A percentile compares a stretch with the other conserved stretches of the same genome.
Conservation (phyloP, 352 stramenopile species). For the Phytophthora sansomeana region DNA sequence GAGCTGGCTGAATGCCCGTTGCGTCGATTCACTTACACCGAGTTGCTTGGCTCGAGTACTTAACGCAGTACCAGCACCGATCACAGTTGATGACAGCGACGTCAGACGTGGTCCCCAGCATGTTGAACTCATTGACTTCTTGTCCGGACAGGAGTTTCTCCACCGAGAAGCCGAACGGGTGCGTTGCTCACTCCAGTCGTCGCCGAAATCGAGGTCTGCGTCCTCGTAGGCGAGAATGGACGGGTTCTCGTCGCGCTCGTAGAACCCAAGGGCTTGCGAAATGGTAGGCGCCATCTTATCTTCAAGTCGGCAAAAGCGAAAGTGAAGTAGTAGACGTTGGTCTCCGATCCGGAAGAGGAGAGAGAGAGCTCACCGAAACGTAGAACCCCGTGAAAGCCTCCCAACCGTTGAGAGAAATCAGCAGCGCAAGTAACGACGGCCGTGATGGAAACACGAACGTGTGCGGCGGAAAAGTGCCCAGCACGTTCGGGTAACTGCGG, state of each 20-base stretch:
- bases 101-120: slow-evolving; percentile 27
- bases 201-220: slow-evolving; percentile 21
- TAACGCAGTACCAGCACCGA: slow-evolving; percentile 15
- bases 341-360: background rate
- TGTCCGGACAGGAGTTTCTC: slow-evolving; percentile 33
- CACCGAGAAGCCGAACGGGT: slow-evolving; percentile 8
- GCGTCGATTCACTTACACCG: slow-evolving; percentile 22
- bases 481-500: background rate
- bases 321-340: slow-evolving; percentile 28
- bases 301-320: slow-evolving; percentile 17
- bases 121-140: background rate
- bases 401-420: slow-evolving; percentile 35
- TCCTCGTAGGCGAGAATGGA: slow-evolving; percentile 34
- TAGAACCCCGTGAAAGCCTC: background rate
- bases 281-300: slow-evolving; percentile 21
- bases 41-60: slow-evolving; percentile 31
- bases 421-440: slow-evolving; percentile 31
- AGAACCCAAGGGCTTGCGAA: slow-evolving; percentile 11
- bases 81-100: slow-evolving; percentile 33
- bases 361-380: background rate
- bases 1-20: slow-evolving; percentile 25
- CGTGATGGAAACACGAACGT: slow-evolving; percentile 15
- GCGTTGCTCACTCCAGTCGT: slow-evolving; percentile 29
- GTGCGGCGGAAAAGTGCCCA: background rate
- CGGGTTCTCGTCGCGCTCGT: slow-evolving; percentile 21